These are phyloP conservation scores for Dioscorea cayenensis DNA, from an alignment of 116 monocot genomes.

Conservation along the genomic window DNA sequence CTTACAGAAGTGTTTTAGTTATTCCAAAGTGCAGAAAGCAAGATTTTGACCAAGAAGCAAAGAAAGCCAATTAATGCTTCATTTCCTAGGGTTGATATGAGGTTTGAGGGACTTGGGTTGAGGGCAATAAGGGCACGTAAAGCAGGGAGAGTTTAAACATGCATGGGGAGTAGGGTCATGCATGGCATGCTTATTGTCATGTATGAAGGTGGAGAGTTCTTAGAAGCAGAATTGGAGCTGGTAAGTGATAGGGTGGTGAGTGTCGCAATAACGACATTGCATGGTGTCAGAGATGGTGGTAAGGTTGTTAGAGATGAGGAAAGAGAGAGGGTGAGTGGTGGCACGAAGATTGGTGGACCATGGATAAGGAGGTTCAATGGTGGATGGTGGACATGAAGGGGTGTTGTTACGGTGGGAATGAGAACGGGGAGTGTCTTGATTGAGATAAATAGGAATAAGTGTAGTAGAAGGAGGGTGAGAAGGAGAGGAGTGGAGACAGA, in stretches of 20 bases:
- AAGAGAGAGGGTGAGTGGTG: constrained; percentile 8
- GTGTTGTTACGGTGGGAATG: too few species aligned
- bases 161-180: constrained; percentile 19
- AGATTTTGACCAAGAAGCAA: constrained; percentile 32
- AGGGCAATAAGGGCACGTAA: constrained; percentile 17
- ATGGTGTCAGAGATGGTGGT: too few species aligned
- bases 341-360: constrained; percentile 34
- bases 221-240: constrained; percentile 4
- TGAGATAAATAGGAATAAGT: too few species aligned
- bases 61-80: constrained; percentile 49
- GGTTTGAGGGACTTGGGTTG: constrained; percentile 19
- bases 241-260: constrained; percentile 11
- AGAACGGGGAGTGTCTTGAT: too few species aligned
- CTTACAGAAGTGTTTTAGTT: constrained; percentile 52
- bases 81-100: constrained; percentile 27
- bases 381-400: not conserved
- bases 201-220: constrained; percentile 13
- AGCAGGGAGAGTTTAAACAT: constrained; percentile 28
- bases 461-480: too few species aligned
- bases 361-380: constrained; percentile 23
- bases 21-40: constrained; percentile 26
- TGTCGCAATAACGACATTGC: constrained; percentile 32
- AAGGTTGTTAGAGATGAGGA: constrained; percentile 19
- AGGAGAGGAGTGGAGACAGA: too few species aligned
- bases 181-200: not conserved